Evolutionary conservation across 257 asterid species (phyloP).

Genomic region (Primulina eburnea): DNA sequence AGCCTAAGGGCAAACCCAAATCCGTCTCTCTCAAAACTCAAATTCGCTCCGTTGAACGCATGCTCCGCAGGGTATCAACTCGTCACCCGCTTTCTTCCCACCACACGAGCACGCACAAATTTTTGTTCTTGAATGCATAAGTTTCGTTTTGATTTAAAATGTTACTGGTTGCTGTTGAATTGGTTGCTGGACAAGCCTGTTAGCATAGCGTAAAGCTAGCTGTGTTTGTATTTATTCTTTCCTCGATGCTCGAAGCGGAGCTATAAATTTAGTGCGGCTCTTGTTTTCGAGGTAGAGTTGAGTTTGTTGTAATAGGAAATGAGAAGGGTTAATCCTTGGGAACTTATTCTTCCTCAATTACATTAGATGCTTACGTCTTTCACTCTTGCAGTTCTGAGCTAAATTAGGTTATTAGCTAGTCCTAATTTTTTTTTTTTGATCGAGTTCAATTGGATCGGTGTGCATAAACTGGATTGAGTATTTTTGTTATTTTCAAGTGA

Average conservation of each 20-base stretch:
- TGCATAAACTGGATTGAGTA: neutral
- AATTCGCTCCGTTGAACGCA: neutral
- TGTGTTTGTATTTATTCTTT: too few relatives aligned
- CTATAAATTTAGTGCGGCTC: neutral
- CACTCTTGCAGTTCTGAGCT: neutral
- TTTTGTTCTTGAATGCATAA: neutral
- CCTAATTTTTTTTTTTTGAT: neutral
- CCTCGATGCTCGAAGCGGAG: too few relatives aligned
- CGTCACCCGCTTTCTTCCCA: neutral
- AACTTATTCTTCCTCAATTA: neutral
- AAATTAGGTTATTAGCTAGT: neutral
- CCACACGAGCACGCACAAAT: neutral
- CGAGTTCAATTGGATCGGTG: constrained; percentile 6
- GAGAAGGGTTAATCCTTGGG: neutral
- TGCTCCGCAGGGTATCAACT: neutral
- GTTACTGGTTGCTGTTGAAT: constrained; percentile 15
- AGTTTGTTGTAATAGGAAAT: neutral
- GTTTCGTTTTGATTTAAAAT: constrained; percentile 2
- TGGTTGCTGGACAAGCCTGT: constrained; percentile 9
- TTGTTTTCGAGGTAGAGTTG: neutral
- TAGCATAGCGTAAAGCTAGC: neutral
- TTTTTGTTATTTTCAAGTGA: neutral
- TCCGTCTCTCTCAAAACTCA: neutral
- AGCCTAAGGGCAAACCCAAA: neutral
- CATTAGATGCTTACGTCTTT: neutral